Percentiles rank a stretch among this genome's conserved stretches.
Evolutionary conservation across 1,139 yeast genomes (phyloP).

Genomic region (Kluyveromyces marxianus): DNA sequence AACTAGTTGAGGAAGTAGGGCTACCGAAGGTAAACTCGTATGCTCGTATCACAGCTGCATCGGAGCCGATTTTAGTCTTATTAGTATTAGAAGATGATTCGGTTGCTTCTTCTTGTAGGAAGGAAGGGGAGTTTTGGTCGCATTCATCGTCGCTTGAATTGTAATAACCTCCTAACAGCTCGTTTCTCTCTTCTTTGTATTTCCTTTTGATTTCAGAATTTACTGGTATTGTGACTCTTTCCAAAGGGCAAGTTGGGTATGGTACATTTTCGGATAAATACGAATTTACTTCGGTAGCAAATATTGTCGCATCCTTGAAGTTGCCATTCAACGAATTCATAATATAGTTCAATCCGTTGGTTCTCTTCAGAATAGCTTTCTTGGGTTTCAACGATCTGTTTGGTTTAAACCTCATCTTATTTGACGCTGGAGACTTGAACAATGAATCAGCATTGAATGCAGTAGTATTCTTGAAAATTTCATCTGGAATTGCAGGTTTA

Average conservation of each 20-base stretch:
- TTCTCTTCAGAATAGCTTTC: conserved; percentile 38
- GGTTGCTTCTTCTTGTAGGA: background rate
- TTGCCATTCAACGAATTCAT: conserved; percentile 66
- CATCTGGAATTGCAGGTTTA: too few species aligned
- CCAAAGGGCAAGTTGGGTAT: conserved; percentile 50
- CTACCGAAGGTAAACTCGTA: conserved; percentile 20
- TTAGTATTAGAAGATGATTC: background rate
- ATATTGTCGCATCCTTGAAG: conserved; percentile 62
- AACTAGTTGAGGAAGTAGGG: too few species aligned
- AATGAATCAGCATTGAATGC: background rate
- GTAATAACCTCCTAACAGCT: conserved; percentile 13
- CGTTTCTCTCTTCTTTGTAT: conserved; percentile 28
- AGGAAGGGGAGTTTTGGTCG: background rate
- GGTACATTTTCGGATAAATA: conserved; percentile 48
- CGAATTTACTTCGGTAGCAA: conserved; percentile 68
- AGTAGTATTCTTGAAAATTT: too few species aligned
- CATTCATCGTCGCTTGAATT: conserved; percentile 10
- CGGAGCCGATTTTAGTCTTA: conserved; percentile 1
- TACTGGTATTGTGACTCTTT: conserved; percentile 62
- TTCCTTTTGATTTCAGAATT: conserved; percentile 30
- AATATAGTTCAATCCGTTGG: conserved; percentile 39
- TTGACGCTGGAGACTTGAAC: background rate
- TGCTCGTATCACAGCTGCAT: conserved; percentile 52
- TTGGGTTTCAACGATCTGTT: conserved; percentile 21
- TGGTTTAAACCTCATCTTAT: conserved; percentile 1